phyloP scores from a whole-genome alignment of 177 flowering plant genomes.

The Telopea speciosissima region DNA sequence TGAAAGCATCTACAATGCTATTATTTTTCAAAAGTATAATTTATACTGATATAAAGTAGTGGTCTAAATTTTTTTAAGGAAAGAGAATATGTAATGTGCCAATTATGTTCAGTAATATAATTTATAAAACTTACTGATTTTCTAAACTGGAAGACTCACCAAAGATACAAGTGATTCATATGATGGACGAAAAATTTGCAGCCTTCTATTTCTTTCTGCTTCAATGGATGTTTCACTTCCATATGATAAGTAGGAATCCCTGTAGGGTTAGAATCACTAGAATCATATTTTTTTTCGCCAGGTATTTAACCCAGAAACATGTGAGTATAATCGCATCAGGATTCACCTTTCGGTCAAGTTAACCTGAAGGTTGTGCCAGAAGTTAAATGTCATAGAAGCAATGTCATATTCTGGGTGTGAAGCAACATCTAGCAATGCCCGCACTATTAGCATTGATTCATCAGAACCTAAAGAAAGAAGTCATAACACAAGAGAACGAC shows the following conservation, averaged over 20 bases:
- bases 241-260: constrained; percentile 57
- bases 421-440: constrained; percentile 84
- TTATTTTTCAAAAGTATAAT: background rate
- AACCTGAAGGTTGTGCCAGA: constrained; percentile 96
- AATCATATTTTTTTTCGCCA: constrained; percentile 5
- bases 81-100: background rate
- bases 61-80: background rate
- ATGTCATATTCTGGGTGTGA: constrained; percentile 92
- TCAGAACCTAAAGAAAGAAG: constrained; percentile 60
- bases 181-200: constrained; percentile 61
- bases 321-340: background rate
- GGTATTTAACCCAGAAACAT: constrained; percentile 6
- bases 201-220: constrained; percentile 76
- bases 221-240: constrained; percentile 67
- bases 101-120: background rate
- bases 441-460: constrained; percentile 85
- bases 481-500: background rate
- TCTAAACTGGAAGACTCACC: constrained; percentile 38
- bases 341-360: constrained; percentile 72
- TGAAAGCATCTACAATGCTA: background rate
- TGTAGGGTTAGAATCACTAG: constrained; percentile 21
- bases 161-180: constrained; percentile 86
- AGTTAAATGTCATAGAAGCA: constrained; percentile 96
- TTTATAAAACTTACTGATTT: background rate
- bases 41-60: background rate